Base-by-base conservation (phyloP, 805 yeast genomes). In the Candida ovalis region DNA sequence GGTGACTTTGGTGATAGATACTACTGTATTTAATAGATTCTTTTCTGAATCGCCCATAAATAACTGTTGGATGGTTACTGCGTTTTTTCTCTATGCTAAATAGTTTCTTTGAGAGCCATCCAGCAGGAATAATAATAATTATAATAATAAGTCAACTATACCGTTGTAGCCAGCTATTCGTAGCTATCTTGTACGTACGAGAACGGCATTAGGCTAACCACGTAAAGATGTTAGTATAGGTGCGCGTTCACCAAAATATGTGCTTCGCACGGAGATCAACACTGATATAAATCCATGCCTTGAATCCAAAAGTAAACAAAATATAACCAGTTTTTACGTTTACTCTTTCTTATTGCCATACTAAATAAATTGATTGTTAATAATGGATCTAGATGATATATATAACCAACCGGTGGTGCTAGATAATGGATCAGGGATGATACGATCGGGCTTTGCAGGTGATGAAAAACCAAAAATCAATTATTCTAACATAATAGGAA, bases 1-100 rank as follows among this genome's bases (percentile, higher is more conserved):
- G 99, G 99, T 63, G 99, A 94, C 65, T 94, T 94, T 63, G 99
- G 99, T 63, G 98, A 94, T 72, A 80, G 98, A 70, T 94, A 94
- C 72, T 94, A 92, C 74, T 88, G 96, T 72, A 81, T 88, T 53
- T 91, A 75, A 42, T 4, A 15, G 15, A 30, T n/a, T n/a, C n/a
- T n/a, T 25, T 10, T 25, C 6, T 25, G 10, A 25, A 25, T 7
- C 10, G 10, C 28, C 10, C 10, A 32, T 8, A 27, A 30, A 30
- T 13, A 30, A 30, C 15, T 23, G 28, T 23, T 13, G 41, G 30
- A n/a, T 22, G n/a, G 41, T 22, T 23, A 22, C 41, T 39, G 41
- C 21, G 41, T 39, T 39, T 39, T 39, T 39, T 35, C 12, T 39
- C 41, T 39, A 39, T 39, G 19, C 17, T 23, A 24, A n/a, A 39